Conservation (phyloP, 164 flowering plant genomes). For the Dillenia suffruticosa region DNA sequence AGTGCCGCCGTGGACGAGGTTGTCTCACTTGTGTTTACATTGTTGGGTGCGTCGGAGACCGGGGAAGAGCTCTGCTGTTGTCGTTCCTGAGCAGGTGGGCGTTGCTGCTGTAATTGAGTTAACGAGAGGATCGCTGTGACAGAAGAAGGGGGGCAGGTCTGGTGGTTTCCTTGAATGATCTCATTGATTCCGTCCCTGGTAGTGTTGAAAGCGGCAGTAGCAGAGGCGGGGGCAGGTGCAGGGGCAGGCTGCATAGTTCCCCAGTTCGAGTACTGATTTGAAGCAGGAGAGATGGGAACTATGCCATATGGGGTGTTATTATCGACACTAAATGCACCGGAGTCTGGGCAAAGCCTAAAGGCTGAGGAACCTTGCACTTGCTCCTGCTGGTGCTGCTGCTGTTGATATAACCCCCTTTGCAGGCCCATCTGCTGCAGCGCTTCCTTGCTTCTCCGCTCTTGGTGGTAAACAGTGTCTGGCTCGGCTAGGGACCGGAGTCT, state of each 20-base stretch:
- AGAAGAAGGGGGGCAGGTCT: neutral
- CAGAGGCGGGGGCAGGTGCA: neutral
- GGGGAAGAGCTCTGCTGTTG: neutral
- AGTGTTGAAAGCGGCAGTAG: constrained; percentile 8
- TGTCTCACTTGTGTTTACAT: neutral
- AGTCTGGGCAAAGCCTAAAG: constrained; percentile 24
- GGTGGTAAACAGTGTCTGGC: constrained; percentile 15
- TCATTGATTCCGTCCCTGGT: constrained; percentile 7
- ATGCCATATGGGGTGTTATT: constrained; percentile 6
- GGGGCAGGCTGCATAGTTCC: neutral
- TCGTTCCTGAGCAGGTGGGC: neutral
- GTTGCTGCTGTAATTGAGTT: constrained; percentile 17
- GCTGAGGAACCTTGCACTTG: constrained; percentile 27
- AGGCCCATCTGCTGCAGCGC: neutral
- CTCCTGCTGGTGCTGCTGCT: constrained; percentile 11
- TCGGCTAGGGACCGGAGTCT: constrained; percentile 67
- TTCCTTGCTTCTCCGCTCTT: constrained; percentile 25
- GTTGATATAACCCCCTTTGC: neutral
- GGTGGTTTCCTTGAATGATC: constrained; percentile 8
- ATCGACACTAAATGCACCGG: neutral
- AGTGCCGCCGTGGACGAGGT: constrained; percentile 6
- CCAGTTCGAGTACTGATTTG: constrained; percentile 30
- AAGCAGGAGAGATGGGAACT: constrained; percentile 14
- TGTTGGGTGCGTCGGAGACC: neutral
- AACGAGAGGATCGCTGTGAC: constrained; percentile 13